Conservation (phyloP, 2,329 filamentous ascomycete species). For the Diaporthe sp. region DNA sequence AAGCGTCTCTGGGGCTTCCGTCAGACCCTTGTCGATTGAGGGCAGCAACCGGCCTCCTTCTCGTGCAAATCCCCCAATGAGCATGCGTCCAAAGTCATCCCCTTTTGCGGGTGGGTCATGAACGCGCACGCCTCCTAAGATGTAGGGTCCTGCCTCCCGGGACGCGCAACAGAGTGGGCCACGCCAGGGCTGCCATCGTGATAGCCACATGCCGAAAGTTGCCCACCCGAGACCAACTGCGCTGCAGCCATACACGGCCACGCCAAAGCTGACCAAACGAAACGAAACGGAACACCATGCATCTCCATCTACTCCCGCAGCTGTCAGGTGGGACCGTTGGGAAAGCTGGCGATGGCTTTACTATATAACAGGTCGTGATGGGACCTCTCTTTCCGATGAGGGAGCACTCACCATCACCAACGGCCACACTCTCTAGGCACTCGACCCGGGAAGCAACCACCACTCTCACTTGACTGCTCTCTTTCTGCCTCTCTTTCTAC, state of each 20-base stretch:
- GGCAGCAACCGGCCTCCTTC: not conserved
- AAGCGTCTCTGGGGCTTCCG: not conserved
- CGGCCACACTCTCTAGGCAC: constrained; percentile 6
- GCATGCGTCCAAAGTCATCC: constrained; percentile 13
- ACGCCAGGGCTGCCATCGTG: not conserved
- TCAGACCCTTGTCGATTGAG: not conserved
- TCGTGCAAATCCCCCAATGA: constrained; percentile 9
- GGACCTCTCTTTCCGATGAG: not conserved
- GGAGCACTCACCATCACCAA: constrained; percentile 8
- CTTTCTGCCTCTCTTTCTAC: not conserved
- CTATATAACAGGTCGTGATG: constrained; percentile 16
- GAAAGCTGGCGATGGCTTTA: not conserved
- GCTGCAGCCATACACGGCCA: constrained; percentile 12
- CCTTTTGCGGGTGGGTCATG: constrained; percentile 21
- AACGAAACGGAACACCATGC: constrained; percentile 18
- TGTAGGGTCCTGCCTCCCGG: not conserved
- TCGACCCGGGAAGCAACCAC: constrained; percentile 6
- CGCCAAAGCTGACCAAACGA: constrained; percentile 18
- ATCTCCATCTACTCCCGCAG: not conserved
- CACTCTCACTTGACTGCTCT: constrained; percentile 12
- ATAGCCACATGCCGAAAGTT: constrained; percentile 27
- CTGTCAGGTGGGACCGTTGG: not conserved
- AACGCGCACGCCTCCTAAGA: constrained; percentile 25
- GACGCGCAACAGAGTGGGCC: constrained; percentile 27
- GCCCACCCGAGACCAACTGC: constrained; percentile 7